Base-by-base conservation (phyloP, 1,284 basidiomycete species). In the Fistulina hepatica region DNA sequence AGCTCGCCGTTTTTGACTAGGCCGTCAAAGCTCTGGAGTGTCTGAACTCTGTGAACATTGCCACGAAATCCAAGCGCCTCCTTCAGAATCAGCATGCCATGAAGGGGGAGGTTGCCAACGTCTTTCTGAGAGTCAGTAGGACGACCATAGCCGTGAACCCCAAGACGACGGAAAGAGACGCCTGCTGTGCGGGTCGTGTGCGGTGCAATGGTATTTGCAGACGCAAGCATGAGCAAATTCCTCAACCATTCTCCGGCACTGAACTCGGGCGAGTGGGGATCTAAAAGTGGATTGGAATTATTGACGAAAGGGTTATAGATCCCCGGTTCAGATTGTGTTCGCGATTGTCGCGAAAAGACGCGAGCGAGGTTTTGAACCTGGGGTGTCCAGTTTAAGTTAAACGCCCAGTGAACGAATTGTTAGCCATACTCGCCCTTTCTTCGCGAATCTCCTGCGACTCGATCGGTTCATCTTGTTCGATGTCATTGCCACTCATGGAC, bases 51-150 rank as follows among this genome's bases (percentile, higher is more conserved):
- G n/a, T n/a, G n/a, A n/a, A n/a, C n/a, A 33, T 57, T 52, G 28
- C 54, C 52, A n/a, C n/a, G n/a, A n/a, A n/a, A n/a, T n/a, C n/a
- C n/a, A n/a, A n/a, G n/a, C n/a, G n/a, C n/a, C n/a, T n/a, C n/a
- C n/a, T n/a, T n/a, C n/a, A n/a, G n/a, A n/a, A n/a, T n/a, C n/a
- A n/a, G n/a, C 37, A 61, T 42, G 21, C 45, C 45, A 3, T 40
- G 5, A 10, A 64, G 47, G 15, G 60, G 48, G 15, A 63, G 49
- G 44, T 68, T 69, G 13, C 55, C 55, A 16, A 69, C 60, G 0
- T 63, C 68, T 44, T 63, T 62, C 47, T 69, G 63, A 48, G 64
- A 64, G 43, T 66, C 66, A 34, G 64, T 60, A 21, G 63, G 55
- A 1, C 55, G 56, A 1, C 62, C 63, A 39, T 54, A 64, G 6